Conservation (phyloP, 352 stramenopile genomes). For the Pythium monospermum region DNA sequence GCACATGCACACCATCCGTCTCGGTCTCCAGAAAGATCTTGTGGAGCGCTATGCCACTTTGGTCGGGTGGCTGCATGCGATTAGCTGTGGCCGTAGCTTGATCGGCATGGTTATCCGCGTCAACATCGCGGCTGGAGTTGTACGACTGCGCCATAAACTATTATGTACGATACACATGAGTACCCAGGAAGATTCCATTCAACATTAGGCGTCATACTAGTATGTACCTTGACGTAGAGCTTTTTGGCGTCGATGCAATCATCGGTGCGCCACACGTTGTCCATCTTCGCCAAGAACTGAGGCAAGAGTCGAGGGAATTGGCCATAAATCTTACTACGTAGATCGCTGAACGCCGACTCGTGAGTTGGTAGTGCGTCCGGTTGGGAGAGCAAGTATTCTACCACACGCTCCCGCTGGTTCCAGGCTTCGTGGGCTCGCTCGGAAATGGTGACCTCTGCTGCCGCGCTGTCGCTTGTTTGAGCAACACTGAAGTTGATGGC, state of each 20-base stretch:
- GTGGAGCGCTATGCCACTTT: slow-evolving; percentile 34
- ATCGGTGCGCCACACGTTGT: slow-evolving; percentile 28
- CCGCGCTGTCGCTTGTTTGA: too few relatives aligned
- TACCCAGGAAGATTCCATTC: too few relatives aligned
- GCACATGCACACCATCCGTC: slow-evolving; percentile 23
- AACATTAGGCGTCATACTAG: too few relatives aligned
- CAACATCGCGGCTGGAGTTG: neutral
- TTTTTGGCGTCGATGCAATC: slow-evolving; percentile 33
- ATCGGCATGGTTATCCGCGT: too few relatives aligned
- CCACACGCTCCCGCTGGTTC: slow-evolving; percentile 27
- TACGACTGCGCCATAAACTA: neutral
- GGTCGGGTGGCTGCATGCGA: too few relatives aligned
- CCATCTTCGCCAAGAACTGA: slow-evolving; percentile 31
- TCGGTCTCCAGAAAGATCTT: slow-evolving; percentile 38
- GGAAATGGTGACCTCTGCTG: too few relatives aligned
- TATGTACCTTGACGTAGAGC: slow-evolving; percentile 21
- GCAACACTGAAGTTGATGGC: slow-evolving; percentile 40
- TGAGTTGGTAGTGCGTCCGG: slow-evolving; percentile 34
- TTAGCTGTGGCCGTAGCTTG: too few relatives aligned
- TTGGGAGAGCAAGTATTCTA: slow-evolving; percentile 31
- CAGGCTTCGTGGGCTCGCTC: slow-evolving; percentile 4
- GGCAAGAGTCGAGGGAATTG: slow-evolving; percentile 33
- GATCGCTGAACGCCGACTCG: slow-evolving; percentile 28
- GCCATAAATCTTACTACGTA: slow-evolving; percentile 34
- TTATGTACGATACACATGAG: too few relatives aligned